These are phyloP conservation scores for Fraxinus floribunda DNA, from an alignment of 305 asterid genomes.

Conservation along the genomic window DNA sequence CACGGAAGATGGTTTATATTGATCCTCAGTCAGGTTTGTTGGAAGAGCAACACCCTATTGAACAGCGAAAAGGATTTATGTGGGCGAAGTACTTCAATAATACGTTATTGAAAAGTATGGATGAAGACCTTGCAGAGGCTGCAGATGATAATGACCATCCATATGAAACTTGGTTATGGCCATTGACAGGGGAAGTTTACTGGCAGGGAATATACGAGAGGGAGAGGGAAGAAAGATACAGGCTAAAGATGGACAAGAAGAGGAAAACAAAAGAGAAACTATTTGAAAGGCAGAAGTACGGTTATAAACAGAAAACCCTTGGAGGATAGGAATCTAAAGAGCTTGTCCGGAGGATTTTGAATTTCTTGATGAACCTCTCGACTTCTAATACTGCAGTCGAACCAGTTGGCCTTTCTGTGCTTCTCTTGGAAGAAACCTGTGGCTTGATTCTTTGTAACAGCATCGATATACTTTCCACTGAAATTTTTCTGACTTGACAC, in stretches of 20 bases:
- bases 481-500: conserved; percentile 35
- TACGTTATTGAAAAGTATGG: conserved; percentile 76
- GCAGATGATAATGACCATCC: conserved; percentile 85
- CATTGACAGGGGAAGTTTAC: conserved; percentile 86
- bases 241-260: conserved; percentile 92
- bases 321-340: conserved; percentile 43
- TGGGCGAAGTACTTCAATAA: conserved; percentile 78
- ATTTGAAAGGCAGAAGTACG: conserved; percentile 71
- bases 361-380: conserved; percentile 20
- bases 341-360: conserved; percentile 10
- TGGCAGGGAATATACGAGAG: conserved; percentile 95
- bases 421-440: conserved; percentile 7
- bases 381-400: conserved; percentile 24
- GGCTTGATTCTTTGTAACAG: conserved; percentile 29
- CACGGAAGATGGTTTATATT: conserved; percentile 71
- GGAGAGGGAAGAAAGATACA: conserved; percentile 86
- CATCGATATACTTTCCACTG: conserved; percentile 25
- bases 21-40: conserved; percentile 69
- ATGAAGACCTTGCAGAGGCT: conserved; percentile 96
- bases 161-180: conserved; percentile 86
- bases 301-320: conserved; percentile 79
- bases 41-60: conserved; percentile 76
- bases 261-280: conserved; percentile 76
- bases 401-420: conserved; percentile 29
- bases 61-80: conserved; percentile 72